phyloP scores from a whole-genome alignment of 805 yeast genomes.

The Ogataea philodendri region DNA sequence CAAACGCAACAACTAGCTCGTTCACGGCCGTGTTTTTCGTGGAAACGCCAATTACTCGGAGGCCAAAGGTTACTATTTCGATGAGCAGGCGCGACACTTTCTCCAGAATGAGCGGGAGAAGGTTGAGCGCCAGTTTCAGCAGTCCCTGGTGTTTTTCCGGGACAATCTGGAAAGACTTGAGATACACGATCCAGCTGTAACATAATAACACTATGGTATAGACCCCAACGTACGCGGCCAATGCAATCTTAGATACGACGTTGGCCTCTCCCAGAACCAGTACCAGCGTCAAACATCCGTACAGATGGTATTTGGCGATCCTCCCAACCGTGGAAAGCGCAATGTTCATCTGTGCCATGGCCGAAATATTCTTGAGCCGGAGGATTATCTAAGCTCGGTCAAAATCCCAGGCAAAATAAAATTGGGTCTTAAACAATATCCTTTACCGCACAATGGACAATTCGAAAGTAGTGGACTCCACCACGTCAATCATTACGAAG shows the following conservation, averaged over 20 bases:
- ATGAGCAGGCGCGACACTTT: conserved; percentile 20
- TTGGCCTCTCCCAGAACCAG: conserved; percentile 24
- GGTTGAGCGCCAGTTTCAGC: conserved; percentile 17
- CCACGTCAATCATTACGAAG: conserved; percentile 20
- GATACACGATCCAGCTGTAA: conserved; percentile 26
- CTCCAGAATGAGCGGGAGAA: conserved; percentile 27
- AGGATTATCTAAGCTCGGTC: too few species aligned
- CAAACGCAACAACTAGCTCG: conserved; percentile 25
- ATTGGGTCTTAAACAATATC: too few species aligned
- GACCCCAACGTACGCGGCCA: conserved; percentile 31
- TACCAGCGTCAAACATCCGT: conserved; percentile 10
- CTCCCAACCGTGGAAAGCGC: conserved; percentile 15
- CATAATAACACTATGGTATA: conserved; percentile 17
- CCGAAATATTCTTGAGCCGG: conserved; percentile 4
- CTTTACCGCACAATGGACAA: conserved; percentile 10
- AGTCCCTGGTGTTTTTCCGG: conserved; percentile 18
- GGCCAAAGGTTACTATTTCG: conserved; percentile 4
- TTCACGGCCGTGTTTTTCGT: conserved; percentile 4
- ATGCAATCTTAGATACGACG: conserved; percentile 28
- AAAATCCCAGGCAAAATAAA: conserved; percentile 7
- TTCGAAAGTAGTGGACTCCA: conserved; percentile 20
- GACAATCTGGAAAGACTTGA: conserved; percentile 17
- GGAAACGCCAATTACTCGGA: conserved; percentile 5
- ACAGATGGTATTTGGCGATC: conserved; percentile 17
- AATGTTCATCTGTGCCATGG: conserved; percentile 9